Evolutionary conservation across 257 asterid species (phyloP).

Genomic region (Solanum lycopersicoides): DNA sequence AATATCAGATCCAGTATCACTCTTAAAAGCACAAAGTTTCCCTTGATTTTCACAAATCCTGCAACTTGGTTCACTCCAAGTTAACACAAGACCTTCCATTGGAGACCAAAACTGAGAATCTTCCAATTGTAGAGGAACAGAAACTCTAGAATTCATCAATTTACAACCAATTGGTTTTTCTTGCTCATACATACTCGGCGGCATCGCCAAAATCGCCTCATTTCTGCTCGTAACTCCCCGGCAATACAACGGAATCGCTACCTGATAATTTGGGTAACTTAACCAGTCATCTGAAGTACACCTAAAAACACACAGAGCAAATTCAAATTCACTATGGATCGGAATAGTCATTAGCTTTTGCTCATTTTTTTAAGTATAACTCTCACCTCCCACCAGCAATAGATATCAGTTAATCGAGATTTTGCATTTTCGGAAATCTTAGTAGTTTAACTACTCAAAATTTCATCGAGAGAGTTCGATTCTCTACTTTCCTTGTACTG

Average conservation of each 20-base stretch:
- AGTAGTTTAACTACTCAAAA: background rate
- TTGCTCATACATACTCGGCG: background rate
- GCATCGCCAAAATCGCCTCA: constrained; percentile 28
- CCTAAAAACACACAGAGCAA: background rate
- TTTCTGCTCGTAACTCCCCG: constrained; percentile 26
- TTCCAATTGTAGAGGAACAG: constrained; percentile 28
- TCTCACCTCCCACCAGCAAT: too few species aligned
- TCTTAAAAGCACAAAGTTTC: constrained; percentile 34
- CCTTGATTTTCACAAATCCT: constrained; percentile 33
- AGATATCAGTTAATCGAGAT: background rate
- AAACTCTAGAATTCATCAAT: constrained; percentile 9
- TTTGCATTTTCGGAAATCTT: background rate
- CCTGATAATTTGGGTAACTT: background rate
- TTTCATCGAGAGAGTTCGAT: background rate
- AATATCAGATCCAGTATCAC: constrained; percentile 15
- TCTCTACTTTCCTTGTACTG: background rate
- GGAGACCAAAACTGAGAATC: constrained; percentile 24
- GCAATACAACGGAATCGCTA: constrained; percentile 28
- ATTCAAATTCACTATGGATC: background rate
- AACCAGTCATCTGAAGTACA: constrained; percentile 18
- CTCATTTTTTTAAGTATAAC: too few species aligned
- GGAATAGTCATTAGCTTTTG: too few species aligned
- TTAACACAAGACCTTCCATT: constrained; percentile 41
- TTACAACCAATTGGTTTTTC: constrained; percentile 28
- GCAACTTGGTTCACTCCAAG: constrained; percentile 42